Evolutionary conservation across 306 rosid genomes (phyloP).

Genomic region (Vigna mungo): DNA sequence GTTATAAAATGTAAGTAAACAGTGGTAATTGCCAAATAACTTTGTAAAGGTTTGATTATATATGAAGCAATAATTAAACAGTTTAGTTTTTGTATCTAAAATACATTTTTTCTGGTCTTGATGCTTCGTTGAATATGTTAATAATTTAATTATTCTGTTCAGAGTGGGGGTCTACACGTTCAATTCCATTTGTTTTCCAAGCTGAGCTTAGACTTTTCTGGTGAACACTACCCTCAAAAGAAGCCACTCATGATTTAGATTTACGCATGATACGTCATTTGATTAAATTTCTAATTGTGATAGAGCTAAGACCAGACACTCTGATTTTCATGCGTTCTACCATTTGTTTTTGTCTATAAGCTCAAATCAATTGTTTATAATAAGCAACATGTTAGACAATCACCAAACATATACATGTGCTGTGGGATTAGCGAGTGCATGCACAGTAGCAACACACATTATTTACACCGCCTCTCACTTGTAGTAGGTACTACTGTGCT

Average conservation of each 20-base stretch:
- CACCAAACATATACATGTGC: conserved; percentile 25
- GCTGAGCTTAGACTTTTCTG: not conserved
- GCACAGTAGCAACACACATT: not conserved
- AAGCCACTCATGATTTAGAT: not conserved
- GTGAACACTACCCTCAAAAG: not conserved
- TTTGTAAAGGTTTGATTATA: too few species aligned
- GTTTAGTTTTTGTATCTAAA: too few species aligned
- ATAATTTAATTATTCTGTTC: not conserved
- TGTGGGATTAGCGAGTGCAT: conserved; percentile 4
- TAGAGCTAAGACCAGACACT: not conserved
- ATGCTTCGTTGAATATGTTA: too few species aligned
- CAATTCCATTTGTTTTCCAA: conserved; percentile 9
- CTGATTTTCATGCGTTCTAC: not conserved
- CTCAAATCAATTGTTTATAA: not conserved
- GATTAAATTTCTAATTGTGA: not conserved
- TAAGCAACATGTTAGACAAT: conserved; percentile 4
- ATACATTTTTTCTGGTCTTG: too few species aligned
- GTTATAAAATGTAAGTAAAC: too few species aligned
- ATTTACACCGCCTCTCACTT: conserved; percentile 49
- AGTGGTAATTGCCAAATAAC: too few species aligned
- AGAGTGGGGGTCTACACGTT: not conserved
- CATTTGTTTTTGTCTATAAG: conserved; percentile 23
- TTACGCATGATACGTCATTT: not conserved
- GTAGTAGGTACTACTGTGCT: conserved; percentile 35
- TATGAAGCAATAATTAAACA: too few species aligned